These are phyloP conservation scores for Cantharellus anzutake DNA, from an alignment of 768 basidiomycete species.

Conservation along the genomic window DNA sequence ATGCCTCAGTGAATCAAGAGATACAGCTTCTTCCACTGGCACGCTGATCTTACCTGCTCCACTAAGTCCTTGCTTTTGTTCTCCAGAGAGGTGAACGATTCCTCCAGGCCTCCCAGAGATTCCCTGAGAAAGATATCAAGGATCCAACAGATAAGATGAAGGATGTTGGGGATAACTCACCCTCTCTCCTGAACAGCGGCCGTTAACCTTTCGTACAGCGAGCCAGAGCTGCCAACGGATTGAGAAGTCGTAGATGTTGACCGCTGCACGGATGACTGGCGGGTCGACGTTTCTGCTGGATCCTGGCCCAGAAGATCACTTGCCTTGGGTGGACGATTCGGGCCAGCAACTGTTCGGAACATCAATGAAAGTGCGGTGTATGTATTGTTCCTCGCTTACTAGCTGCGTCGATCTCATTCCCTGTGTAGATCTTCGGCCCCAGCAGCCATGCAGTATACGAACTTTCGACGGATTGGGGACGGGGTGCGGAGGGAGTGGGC, in stretches of 20 bases:
- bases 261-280: not conserved
- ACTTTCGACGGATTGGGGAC: not conserved
- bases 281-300: not conserved
- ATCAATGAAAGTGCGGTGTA: not conserved
- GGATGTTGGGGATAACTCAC: not conserved
- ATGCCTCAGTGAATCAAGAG: not conserved
- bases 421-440: slow-evolving; percentile 3
- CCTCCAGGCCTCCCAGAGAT: not conserved
- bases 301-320: not conserved
- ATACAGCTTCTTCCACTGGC: not conserved
- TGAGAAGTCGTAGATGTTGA: not conserved
- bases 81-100: slow-evolving; percentile 3
- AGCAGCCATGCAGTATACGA: slow-evolving; percentile 5
- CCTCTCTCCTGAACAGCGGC: slow-evolving; percentile 4
- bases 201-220: slow-evolving; percentile 1
- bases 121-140: not conserved
- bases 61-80: slow-evolving; percentile 2
- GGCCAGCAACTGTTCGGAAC: slow-evolving; percentile 2
- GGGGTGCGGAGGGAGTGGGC: not conserved
- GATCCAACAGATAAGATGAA: not conserved
- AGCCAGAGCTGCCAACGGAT: not conserved
- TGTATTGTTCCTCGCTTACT: not conserved
- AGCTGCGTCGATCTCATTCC: not conserved
- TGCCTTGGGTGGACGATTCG: slow-evolving; percentile 1
- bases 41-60: not conserved